Evolutionary conservation across 2,329 filamentous ascomycete genomes (phyloP).

Genomic region (Aspergillus candidus): DNA sequence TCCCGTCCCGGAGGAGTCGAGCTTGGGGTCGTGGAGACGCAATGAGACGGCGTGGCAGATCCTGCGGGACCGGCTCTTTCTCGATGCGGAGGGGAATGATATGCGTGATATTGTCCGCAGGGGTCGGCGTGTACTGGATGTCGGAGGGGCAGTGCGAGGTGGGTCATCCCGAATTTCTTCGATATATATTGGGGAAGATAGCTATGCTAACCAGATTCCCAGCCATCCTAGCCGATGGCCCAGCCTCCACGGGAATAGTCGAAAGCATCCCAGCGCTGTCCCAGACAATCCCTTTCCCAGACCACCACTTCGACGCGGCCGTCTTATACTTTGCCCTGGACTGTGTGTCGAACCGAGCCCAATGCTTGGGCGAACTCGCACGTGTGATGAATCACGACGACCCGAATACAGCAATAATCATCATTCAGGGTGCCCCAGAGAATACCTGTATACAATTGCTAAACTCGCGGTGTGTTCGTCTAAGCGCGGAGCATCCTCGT

Average conservation of each 20-base stretch:
- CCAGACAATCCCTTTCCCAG: neutral
- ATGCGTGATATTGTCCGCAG: too few relatives aligned
- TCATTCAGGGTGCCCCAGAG: conserved; percentile 4
- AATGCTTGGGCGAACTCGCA: neutral
- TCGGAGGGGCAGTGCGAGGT: neutral
- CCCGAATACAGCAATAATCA: neutral
- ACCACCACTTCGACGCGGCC: neutral
- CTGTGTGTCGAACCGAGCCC: neutral
- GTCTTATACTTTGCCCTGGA: neutral
- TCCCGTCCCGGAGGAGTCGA: neutral
- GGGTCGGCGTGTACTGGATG: neutral
- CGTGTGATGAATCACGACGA: neutral
- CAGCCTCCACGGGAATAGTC: neutral
- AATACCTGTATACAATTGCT: conserved; percentile 1
- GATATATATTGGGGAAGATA: too few relatives aligned
- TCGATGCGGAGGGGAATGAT: neutral
- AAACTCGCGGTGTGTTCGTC: neutral
- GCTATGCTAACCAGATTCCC: neutral
- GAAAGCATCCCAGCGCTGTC: neutral
- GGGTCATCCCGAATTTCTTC: neutral
- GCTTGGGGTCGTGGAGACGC: neutral
- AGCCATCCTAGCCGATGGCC: neutral
- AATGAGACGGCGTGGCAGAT: neutral
- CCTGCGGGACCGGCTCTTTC: neutral
- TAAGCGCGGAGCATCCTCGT: neutral